Percentiles rank a stretch among this genome's conserved stretches.
phyloP scores from a whole-genome alignment of 352 stramenopile genomes.

The Phytopythium cucurbitacearum region DNA sequence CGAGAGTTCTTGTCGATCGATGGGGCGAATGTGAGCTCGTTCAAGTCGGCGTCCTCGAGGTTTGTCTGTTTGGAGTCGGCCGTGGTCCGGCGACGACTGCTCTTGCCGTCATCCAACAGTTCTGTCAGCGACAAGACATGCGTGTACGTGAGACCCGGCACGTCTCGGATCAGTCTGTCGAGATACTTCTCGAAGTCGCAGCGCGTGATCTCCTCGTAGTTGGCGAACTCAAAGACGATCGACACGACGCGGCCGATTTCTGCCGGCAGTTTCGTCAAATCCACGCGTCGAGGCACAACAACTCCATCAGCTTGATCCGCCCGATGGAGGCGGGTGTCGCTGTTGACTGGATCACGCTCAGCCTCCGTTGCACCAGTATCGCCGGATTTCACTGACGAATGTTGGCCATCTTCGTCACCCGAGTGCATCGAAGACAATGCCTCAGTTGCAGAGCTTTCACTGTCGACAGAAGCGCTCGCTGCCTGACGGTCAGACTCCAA shows the following conservation, averaged over 20 bases:
- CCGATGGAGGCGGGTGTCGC: not conserved
- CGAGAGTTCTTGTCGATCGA: conserved; percentile 70
- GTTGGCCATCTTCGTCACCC: no score
- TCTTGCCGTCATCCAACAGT: conserved; percentile 36
- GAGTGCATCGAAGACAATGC: no score
- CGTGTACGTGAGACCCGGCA: conserved; percentile 63
- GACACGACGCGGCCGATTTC: conserved; percentile 53
- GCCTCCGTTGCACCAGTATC: not conserved
- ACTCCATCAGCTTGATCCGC: not conserved
- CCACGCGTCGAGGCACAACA: conserved; percentile 28
- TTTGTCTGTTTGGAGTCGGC: conserved; percentile 2
- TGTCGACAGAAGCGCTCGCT: no score
- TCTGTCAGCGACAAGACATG: conserved; percentile 69
- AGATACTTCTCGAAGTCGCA: conserved; percentile 43
- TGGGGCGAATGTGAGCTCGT: conserved; percentile 66
- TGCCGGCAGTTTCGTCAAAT: conserved; percentile 36
- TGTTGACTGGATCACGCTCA: not conserved
- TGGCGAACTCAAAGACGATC: conserved; percentile 65
- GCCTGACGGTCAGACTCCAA: not conserved
- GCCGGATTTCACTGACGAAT: no score
- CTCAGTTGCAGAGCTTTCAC: no score
- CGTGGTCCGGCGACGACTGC: conserved; percentile 11
- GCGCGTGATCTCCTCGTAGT: conserved; percentile 36
- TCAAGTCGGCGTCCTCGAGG: conserved; percentile 16
- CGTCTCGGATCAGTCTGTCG: conserved; percentile 58